Evolutionary conservation across 805 yeast species (phyloP), one percentile per base, ranked within the genome.

Genomic region (Pichia cabralensis): DNA sequence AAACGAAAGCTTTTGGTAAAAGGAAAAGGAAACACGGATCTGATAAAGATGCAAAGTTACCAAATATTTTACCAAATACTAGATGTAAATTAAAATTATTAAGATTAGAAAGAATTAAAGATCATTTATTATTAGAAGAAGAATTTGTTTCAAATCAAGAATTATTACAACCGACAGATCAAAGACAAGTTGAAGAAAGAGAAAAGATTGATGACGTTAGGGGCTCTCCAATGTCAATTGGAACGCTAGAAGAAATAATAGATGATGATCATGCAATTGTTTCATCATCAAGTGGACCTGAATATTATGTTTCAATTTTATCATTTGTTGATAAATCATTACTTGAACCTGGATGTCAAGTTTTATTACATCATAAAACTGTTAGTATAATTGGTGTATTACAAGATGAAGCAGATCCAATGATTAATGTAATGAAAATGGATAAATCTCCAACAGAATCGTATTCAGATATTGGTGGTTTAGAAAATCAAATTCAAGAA

Each of bases 241-340:
- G 98, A 32, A 86, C 96, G 3, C 68, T 92, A 50, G 98, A 92
- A 56, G 98, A 92, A 64, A 84, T 92, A 42, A 84, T 92, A 47
- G 98, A 92, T 55, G 98, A 92, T 59, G 98, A 92, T 56, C 98
- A 92, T 60, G 98, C 98, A 14, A 92, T 92, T 65, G 96, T 92
- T 29, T 85, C 96, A 30, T 78, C 94, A 35, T 77, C 94, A 6
- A 85, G 95, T 10, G 96, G 97, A 16, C 95, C 97, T 6, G 98
- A 92, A 61, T 92, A 88, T 60, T 92, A 92, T 55, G 98, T 92
- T 23, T 80, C 95, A 6, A 92, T 92, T 47, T 66, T 94, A 61
- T 84, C 96, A 9, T 92, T 92, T 67, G 98, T 92, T 13, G 98
- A 92, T 60, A 92, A 92, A 61, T 96, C 92, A 38, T 64, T 89